Conservation (phyloP, 768 basidiomycete genomes). For the Mycena vitilis region DNA sequence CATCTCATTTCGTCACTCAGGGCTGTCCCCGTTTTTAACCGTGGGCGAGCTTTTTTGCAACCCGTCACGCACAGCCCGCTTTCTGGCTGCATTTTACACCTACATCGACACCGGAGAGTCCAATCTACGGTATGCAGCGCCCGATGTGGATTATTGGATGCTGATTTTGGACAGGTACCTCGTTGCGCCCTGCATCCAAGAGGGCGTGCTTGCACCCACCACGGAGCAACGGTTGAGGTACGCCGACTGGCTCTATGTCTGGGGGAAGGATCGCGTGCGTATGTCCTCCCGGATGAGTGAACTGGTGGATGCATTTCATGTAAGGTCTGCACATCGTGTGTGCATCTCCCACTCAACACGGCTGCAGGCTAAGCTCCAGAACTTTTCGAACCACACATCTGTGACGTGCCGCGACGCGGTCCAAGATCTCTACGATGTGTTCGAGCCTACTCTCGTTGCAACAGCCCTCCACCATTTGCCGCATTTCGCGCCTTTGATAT, state of each 20-base stretch:
- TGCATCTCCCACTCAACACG: background rate
- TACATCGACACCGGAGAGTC: constrained; percentile 24
- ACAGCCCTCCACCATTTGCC: background rate
- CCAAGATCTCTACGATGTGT: constrained; percentile 25
- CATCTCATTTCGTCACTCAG: constrained; percentile 20
- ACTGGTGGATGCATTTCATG: constrained; percentile 34
- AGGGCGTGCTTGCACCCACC: constrained; percentile 30
- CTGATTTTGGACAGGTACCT: background rate
- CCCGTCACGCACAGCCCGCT: constrained; percentile 37
- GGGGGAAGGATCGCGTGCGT: constrained; percentile 26
- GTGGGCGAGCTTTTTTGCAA: constrained; percentile 38
- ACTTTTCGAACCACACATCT: background rate
- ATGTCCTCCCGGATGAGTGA: constrained; percentile 20
- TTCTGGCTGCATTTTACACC: constrained; percentile 37
- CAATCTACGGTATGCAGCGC: constrained; percentile 23
- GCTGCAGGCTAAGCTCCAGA: background rate
- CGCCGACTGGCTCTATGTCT: constrained; percentile 39
- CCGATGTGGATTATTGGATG: background rate
- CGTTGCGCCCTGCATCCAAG: background rate
- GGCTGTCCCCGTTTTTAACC: constrained; percentile 35
- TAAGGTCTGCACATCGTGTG: background rate
- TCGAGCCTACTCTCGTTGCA: constrained; percentile 29
- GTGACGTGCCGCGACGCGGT: background rate
- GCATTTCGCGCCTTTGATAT: background rate
- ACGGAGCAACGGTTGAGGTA: constrained; percentile 31